These are phyloP conservation scores for Aspergillus eucalypticola DNA, from an alignment of 2,329 filamentous ascomycete species.

Conservation along the genomic window DNA sequence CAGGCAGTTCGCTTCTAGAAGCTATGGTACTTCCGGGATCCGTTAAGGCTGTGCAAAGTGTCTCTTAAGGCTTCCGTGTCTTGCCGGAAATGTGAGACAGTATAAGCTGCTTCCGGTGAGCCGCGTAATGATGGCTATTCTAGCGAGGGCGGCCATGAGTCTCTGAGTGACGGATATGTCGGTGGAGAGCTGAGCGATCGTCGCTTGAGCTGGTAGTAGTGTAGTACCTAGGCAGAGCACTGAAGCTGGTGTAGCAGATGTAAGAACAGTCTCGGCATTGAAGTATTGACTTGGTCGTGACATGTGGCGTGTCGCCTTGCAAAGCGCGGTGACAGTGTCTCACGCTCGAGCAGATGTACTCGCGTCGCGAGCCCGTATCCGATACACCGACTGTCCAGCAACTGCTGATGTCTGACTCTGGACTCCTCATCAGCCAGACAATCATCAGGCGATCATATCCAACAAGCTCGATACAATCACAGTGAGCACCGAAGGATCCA, in stretches of 20 bases:
- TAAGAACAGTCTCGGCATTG: not conserved
- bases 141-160: not conserved
- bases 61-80: not conserved
- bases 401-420: not conserved
- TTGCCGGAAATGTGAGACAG: not conserved
- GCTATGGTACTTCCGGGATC: not conserved
- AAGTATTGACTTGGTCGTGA: not conserved
- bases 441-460: not conserved
- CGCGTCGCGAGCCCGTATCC: not conserved
- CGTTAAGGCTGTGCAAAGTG: slow-evolving; percentile 1
- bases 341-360: not conserved
- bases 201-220: not conserved
- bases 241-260: not conserved
- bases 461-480: not conserved
- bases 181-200: not conserved
- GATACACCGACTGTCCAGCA: not conserved
- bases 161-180: not conserved
- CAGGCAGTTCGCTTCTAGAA: slow-evolving; percentile 2
- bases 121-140: not conserved
- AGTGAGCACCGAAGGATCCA: not conserved
- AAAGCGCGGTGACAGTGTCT: not conserved
- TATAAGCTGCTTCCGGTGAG: not conserved
- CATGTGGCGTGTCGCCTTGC: not conserved
- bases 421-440: not conserved
- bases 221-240: not conserved